Base-by-base conservation (phyloP, 1,284 basidiomycete species). In the Termitomyces sp. region DNA sequence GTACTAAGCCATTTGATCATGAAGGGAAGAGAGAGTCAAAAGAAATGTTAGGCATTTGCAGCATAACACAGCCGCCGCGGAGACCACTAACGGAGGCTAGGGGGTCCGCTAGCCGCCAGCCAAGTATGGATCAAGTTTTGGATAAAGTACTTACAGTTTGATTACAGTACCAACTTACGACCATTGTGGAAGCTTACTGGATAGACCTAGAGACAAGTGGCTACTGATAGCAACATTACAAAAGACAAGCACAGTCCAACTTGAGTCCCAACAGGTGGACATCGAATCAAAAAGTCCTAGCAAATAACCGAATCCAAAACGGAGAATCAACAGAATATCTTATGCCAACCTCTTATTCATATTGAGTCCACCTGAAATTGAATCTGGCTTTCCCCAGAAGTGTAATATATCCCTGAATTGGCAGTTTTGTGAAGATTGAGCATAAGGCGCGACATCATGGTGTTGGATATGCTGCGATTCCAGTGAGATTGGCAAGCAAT, bases 401-500 rank as follows among this genome's bases (percentile, higher is more conserved):
- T 34, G n/a, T 13, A 26, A 33, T 48, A 48, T 5, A 48, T 36
- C 10, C 46, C 46, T n/a, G 46, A 48, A 26, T 38, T 39, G 31
- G 19, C 38, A 41, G 24, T 39, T 53, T n/a, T 52, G 30, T n/a
- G 52, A 19, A 28, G 52, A 15, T 30, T 53, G 33, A 45, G 21
- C 46, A 24, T 48, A 19, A 31, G 44, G 38, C 24, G 53, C 3
- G 34, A 42, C 34, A 30, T 49, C 34, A 21, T 46, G 34, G 13
- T 45, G 17, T 9, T 49, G 36, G 33, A 31, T 17, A 28, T 33
- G 31, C 30, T 54, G 33, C 26, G 24, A 7, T 15, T 26, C 21
- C 19, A 21, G 21, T 47, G 3, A 48, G 46, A 9, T 48, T 21
- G 46, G 15, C 5, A 15, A 36, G 9, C 19, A 15, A 24, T n/a